Evolutionary conservation across 2,329 filamentous ascomycete species (phyloP).

Genomic region (Ophiosphaerella narmari): DNA sequence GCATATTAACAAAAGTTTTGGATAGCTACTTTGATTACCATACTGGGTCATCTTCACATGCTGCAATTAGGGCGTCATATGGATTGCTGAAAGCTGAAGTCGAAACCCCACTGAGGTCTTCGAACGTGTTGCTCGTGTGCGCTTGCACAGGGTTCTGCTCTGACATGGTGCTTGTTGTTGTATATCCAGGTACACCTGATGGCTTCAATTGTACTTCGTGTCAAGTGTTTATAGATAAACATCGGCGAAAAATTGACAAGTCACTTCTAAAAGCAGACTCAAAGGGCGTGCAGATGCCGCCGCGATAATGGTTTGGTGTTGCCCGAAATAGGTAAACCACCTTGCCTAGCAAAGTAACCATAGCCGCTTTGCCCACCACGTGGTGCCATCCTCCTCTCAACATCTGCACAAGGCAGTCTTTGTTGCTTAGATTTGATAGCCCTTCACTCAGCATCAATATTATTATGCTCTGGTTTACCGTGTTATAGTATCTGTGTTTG

Average conservation of each 20-base stretch:
- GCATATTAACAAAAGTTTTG: background rate
- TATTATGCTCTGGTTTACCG: no score
- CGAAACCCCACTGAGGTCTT: conserved; percentile 48
- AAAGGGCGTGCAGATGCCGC: no score
- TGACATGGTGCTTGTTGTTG: conserved; percentile 17
- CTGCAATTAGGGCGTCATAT: conserved; percentile 73
- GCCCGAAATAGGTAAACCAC: background rate
- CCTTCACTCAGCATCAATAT: no score
- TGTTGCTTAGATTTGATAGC: background rate
- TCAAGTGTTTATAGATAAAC: background rate
- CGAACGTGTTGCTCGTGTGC: conserved; percentile 32
- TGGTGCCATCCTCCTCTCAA: background rate
- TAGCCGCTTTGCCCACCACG: background rate
- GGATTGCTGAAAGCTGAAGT: conserved; percentile 65
- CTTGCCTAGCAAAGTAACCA: background rate
- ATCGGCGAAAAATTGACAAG: no score
- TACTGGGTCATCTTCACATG: conserved; percentile 70
- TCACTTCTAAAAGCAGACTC: no score
- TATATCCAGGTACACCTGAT: conserved; percentile 2
- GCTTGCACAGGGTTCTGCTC: conserved; percentile 11
- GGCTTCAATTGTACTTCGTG: background rate
- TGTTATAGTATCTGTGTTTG: no score
- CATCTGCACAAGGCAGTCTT: no score
- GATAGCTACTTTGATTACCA: background rate
- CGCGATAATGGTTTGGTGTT: no score